Conservation (phyloP, 768 basidiomycete species). For the Chalciporus piperatus region DNA sequence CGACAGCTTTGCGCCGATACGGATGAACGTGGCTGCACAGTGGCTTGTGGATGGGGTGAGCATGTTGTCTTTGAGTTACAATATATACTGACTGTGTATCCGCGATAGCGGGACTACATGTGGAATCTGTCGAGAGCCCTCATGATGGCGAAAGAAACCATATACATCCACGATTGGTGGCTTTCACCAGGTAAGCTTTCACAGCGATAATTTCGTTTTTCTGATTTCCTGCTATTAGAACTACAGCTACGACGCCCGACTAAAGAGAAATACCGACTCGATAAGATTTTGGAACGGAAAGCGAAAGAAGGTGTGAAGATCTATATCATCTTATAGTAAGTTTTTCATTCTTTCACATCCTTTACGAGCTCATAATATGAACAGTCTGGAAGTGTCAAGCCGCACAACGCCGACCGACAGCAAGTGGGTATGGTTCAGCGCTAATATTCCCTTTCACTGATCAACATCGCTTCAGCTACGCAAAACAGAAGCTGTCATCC, state of each 20-base stretch:
- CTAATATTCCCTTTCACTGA: constrained; percentile 5
- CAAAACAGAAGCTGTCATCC: constrained; percentile 75
- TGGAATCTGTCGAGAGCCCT: constrained; percentile 96
- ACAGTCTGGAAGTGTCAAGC: constrained; percentile 91
- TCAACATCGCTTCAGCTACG: constrained; percentile 51
- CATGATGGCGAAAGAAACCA: constrained; percentile 78
- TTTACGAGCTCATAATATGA: constrained; percentile 4
- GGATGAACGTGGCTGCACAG: constrained; percentile 90
- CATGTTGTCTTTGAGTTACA: constrained; percentile 7
- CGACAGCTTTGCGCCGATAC: constrained; percentile 89
- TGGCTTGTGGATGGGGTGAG: constrained; percentile 97
- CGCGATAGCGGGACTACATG: constrained; percentile 87
- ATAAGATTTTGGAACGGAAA: constrained; percentile 82
- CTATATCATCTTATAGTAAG: constrained; percentile 90
- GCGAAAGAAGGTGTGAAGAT: constrained; percentile 96
- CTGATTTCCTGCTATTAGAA: constrained; percentile 43
- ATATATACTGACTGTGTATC: constrained; percentile 4
- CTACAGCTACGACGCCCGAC: constrained; percentile 81
- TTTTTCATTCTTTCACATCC: constrained; percentile 1
- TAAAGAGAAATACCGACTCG: constrained; percentile 83
- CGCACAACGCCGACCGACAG: constrained; percentile 93
- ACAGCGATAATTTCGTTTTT: not conserved
- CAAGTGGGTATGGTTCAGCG: constrained; percentile 50
- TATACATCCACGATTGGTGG: constrained; percentile 99
- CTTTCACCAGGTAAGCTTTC: constrained; percentile 69